Conservation (phyloP, 257 asterid species). For the Solanum sitiens region DNA sequence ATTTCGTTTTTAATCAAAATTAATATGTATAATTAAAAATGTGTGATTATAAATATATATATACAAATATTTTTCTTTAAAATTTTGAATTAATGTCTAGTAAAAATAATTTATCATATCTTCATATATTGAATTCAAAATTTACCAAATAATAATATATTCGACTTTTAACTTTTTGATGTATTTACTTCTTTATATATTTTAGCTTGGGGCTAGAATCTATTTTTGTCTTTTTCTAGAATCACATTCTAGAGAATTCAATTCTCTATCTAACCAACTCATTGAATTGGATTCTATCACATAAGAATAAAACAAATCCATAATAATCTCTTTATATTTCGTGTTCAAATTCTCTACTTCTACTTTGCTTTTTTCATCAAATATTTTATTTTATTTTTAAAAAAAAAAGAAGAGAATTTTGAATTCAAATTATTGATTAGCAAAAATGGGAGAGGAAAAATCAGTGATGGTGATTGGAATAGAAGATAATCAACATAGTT, state of each 20-base stretch:
- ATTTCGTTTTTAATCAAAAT: not conserved
- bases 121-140: too few relatives aligned
- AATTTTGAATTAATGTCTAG: not conserved
- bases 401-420: not conserved
- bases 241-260: not conserved
- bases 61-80: too few relatives aligned
- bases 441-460: not conserved
- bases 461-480: not conserved
- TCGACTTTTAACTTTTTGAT: rapidly evolving
- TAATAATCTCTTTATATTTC: not conserved
- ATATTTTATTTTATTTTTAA: not conserved
- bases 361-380: not conserved
- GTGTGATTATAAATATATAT: not conserved
- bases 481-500: slow-evolving; percentile 78
- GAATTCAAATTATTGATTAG: not conserved
- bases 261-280: not conserved
- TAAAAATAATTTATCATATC: too few relatives aligned
- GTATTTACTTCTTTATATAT: not conserved
- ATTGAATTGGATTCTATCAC: not conserved
- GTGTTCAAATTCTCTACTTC: not conserved
- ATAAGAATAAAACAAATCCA: not conserved
- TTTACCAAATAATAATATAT: not conserved
- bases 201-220: not conserved
- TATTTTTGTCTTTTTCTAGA: not conserved
- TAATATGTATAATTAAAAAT: too few relatives aligned